Evolutionary conservation across 805 yeast genomes (phyloP).

Genomic region (Metschnikowia orientalis): DNA sequence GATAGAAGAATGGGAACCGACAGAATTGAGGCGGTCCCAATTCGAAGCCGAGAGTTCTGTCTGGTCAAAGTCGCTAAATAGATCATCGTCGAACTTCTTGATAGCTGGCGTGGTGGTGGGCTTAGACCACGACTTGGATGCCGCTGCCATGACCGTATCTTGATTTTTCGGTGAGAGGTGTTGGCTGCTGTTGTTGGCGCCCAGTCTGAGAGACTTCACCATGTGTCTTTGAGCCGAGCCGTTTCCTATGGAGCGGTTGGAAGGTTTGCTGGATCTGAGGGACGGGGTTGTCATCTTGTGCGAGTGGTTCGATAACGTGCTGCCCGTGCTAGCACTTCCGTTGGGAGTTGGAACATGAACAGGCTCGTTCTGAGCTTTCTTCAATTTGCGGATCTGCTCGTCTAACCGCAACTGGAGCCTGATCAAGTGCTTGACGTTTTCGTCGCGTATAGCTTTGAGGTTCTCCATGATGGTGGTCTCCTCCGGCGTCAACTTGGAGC

Average conservation of each 20-base stretch:
- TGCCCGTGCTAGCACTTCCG: slow-evolving; percentile 4
- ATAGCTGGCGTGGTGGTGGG: slow-evolving; percentile 6
- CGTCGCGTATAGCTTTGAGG: slow-evolving; percentile 36
- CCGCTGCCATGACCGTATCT: slow-evolving; percentile 17
- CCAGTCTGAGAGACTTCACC: slow-evolving; percentile 19
- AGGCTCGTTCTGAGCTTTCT: slow-evolving; percentile 5
- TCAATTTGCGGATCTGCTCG: slow-evolving; percentile 21
- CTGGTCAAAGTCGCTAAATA: slow-evolving; percentile 40
- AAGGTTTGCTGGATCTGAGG: slow-evolving; percentile 17
- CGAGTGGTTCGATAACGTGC: slow-evolving; percentile 5
- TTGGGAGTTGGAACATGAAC: neutral
- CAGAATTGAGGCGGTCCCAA: slow-evolving; percentile 26
- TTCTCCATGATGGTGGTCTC: slow-evolving; percentile 21
- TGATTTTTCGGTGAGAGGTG: slow-evolving; percentile 19
- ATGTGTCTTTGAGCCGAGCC: slow-evolving; percentile 21
- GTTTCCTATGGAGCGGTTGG: slow-evolving; percentile 14
- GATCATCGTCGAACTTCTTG: slow-evolving; percentile 16
- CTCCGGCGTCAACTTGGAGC: slow-evolving; percentile 21
- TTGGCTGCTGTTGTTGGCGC: slow-evolving; percentile 4
- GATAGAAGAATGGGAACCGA: slow-evolving; percentile 7
- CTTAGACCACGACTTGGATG: slow-evolving; percentile 15
- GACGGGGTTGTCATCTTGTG: slow-evolving; percentile 26
- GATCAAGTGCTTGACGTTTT: slow-evolving; percentile 40
- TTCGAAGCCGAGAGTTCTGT: slow-evolving; percentile 21
- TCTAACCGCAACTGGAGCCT: slow-evolving; percentile 39